phyloP scores from a whole-genome alignment of 1,284 basidiomycete genomes.

The Ustanciosporium gigantosporum region DNA sequence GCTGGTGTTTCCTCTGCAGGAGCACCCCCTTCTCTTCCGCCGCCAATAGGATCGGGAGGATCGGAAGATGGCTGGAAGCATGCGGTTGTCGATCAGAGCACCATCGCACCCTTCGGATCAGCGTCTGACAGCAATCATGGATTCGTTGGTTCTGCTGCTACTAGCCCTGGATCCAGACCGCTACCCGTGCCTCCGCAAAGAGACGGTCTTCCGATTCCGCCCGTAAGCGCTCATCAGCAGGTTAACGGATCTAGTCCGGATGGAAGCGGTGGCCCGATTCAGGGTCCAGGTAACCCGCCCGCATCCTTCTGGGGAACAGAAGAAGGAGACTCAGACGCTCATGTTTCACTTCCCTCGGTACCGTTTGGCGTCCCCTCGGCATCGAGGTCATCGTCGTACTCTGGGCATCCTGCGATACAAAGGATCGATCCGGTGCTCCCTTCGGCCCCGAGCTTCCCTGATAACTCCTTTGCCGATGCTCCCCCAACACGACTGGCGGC shows the following conservation, averaged over 20 bases:
- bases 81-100: background rate
- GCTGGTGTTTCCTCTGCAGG: too few relatives aligned
- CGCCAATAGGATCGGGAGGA: too few relatives aligned
- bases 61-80: too few relatives aligned
- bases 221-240: slow-evolving; percentile 23
- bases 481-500: slow-evolving; percentile 1
- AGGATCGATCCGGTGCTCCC: slow-evolving; percentile 23
- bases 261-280: too few relatives aligned
- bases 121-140: background rate
- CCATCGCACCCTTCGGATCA: too few relatives aligned
- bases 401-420: slow-evolving; percentile 20
- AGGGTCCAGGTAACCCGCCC: slow-evolving; percentile 25
- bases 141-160: too few relatives aligned
- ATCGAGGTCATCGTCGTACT: background rate
- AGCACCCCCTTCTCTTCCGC: too few relatives aligned
- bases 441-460: slow-evolving; percentile 5
- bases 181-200: slow-evolving; percentile 36
- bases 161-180: slow-evolving; percentile 21
- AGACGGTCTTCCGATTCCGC: slow-evolving; percentile 25
- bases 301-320: slow-evolving; percentile 20
- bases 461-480: too few relatives aligned
- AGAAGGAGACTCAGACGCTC: background rate
- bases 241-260: too few relatives aligned
- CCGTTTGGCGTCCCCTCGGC: slow-evolving; percentile 2
- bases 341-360: slow-evolving; percentile 16